Base-by-base conservation (phyloP, 2,329 filamentous ascomycete genomes). In the Aspergillus carbonarius region DNA sequence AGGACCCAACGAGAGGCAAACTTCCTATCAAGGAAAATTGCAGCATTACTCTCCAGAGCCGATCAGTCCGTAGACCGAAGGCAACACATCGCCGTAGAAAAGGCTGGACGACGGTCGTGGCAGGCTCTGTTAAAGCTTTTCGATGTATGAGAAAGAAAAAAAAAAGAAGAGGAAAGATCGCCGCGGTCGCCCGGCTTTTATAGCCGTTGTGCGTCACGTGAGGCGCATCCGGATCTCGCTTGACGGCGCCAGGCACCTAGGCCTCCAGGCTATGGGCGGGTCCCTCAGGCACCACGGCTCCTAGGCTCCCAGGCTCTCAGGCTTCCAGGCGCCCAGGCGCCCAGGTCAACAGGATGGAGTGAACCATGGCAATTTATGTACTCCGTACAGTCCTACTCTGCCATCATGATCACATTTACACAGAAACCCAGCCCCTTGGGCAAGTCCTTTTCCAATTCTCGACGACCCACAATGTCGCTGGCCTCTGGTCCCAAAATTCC, bases 1-100 rank as follows among this genome's bases (percentile, higher is more conserved):
- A 86, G 79, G 83, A 88, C 85, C 78, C 85, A 83, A 83, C 85
- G 85, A 82, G 81, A 81, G 80, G 78, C 78, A 82, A 85, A 88
- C 85, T 89, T 89, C 86, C 87, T 89, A 88, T 85, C 79, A 76
- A 77, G 82, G 82, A 81, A 73, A 47, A 32, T 32, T 32, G 30
- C 30, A 32, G 30, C 30, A 68, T 85, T 79, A 60, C 74, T 89
- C 86, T 88, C 79, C 84, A 84, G 84, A 85, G 79, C 85, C 83
- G 81, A 80, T 78, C 81, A 81, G 80, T 79, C 78, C 75, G 66
- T 75, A 77, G 77, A 81, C 82, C 67, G 70, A 86, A 88, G 87
- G 87, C 87, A 89, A 88, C 85, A 76, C 83, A 81, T 80, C 84
- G 85, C 82, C 84, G 83, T 86, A 74, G 60, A 57, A 76, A 75